Conservation (phyloP, 805 yeast genomes). For the Nakazawaea anatomiae region DNA sequence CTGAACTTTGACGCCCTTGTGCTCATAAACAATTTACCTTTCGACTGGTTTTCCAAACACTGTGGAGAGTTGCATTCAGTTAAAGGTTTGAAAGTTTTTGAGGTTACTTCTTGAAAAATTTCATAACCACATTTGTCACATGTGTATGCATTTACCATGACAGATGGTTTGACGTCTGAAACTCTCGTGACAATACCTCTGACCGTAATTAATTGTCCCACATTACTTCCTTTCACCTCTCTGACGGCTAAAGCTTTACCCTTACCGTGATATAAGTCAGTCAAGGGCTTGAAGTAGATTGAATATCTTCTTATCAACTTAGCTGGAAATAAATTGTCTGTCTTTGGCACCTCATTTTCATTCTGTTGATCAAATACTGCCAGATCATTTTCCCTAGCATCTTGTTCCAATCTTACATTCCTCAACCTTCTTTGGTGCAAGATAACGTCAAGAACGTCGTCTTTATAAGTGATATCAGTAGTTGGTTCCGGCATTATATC, state of each 20-base stretch:
- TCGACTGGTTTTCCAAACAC: constrained; percentile 72
- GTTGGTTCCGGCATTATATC: constrained; percentile 85
- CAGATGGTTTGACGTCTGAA: constrained; percentile 92
- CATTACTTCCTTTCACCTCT: constrained; percentile 73
- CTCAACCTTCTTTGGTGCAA: constrained; percentile 84
- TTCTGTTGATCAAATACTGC: constrained; percentile 16
- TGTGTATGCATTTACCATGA: constrained; percentile 88
- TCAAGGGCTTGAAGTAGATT: constrained; percentile 79
- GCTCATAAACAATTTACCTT: constrained; percentile 86
- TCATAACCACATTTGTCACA: constrained; percentile 98
- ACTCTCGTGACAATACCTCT: constrained; percentile 94
- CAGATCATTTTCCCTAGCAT: constrained; percentile 52
- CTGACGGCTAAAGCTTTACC: constrained; percentile 76
- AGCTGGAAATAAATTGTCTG: constrained; percentile 68
- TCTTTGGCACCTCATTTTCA: constrained; percentile 10
- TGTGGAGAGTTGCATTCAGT: constrained; percentile 77
- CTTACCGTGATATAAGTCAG: constrained; percentile 31
- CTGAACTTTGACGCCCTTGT: constrained; percentile 95
- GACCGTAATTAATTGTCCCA: constrained; percentile 85
- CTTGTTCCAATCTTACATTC: constrained; percentile 67
- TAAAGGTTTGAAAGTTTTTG: constrained; percentile 82
- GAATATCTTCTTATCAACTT: constrained; percentile 81
- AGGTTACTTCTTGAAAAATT: constrained; percentile 88
- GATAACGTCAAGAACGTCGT: constrained; percentile 90
- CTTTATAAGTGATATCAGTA: constrained; percentile 68